Evolutionary conservation across 768 basidiomycete species (phyloP).

Genomic region (Russula virescens): DNA sequence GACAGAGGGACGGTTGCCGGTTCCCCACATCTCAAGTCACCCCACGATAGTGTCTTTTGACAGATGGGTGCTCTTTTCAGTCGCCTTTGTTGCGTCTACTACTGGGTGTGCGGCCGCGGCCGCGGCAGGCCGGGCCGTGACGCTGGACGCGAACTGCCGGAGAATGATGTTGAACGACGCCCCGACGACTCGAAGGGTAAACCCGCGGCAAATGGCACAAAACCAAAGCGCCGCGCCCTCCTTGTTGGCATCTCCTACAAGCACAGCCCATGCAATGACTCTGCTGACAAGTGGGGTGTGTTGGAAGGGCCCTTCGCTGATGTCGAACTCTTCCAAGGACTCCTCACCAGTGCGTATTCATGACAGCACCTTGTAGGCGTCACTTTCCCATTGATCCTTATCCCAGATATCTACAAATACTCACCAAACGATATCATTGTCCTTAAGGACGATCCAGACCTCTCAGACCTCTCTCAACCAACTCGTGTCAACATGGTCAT

Average conservation of each 20-base stretch:
- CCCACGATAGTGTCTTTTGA: too few species aligned
- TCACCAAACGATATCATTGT: slow-evolving; percentile 18
- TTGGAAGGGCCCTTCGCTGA: slow-evolving; percentile 15
- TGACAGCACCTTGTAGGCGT: neutral
- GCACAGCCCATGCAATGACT: neutral
- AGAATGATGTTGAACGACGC: too few species aligned
- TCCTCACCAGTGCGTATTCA: slow-evolving; percentile 13
- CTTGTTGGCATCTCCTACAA: slow-evolving; percentile 25
- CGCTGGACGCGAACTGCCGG: too few species aligned
- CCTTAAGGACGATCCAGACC: slow-evolving; percentile 13
- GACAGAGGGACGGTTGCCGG: too few species aligned
- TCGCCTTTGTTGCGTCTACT: neutral
- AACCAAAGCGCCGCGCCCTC: slow-evolving; percentile 15
- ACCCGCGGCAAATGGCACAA: too few species aligned
- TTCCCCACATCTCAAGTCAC: too few species aligned
- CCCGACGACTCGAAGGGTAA: too few species aligned
- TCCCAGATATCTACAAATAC: slow-evolving; percentile 17
- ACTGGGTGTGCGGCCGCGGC: too few species aligned
- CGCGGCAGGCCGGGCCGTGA: neutral
- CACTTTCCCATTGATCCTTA: neutral
- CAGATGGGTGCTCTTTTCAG: slow-evolving; percentile 11
- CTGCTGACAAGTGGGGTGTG: neutral
- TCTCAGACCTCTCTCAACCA: slow-evolving; percentile 8
- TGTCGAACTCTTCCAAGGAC: slow-evolving; percentile 7
- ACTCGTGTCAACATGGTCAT: slow-evolving; percentile 22